Base-by-base conservation (phyloP, 345 rosid genomes). In the Pistacia vera region DNA sequence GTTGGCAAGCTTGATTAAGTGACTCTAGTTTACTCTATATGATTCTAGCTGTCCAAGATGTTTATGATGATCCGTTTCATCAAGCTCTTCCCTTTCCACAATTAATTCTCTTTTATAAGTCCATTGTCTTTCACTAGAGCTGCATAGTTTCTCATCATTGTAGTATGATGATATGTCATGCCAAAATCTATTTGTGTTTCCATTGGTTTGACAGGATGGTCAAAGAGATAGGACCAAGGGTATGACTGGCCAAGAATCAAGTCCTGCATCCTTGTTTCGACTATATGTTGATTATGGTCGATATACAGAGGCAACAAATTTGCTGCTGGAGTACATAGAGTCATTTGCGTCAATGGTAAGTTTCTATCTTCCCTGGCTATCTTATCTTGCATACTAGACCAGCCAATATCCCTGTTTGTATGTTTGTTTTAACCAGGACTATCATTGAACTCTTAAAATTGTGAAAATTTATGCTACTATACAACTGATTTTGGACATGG, bases 211-310 rank as follows among this genome's bases (percentile, higher is more conserved):
- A 74, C 83, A 93, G 98, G 89, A 87, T 67, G 86, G 81, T 65
- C 88, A 79, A 81, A 90, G 81, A 75, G 94, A 90, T 68, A 82
- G 83, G 82, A 82, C 79, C 66, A 86, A 92, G 84, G 92, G 93
- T 65, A 95, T 95, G 99, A 82, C 88, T 69, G 88, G 95, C 72
- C 83, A 87, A 79, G 98, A 88, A 76, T 88, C 92, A 66, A 90
- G 87, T 84, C 88, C 97, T 51, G 91, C 96, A 11, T 85, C 99
- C 75, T 82, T 95, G 86, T 86, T 95, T 78, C 90, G 83, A 75
- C 84, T 95, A 57, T 93, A 90, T 73, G 97, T 93, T 78, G 87
- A 87, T 73, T 84, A 88, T 79, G 88, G 88, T 59, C 90, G 97
- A 75, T 91, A 87, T 78, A 85, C 86, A 20, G 99, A 95, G 80